Evolutionary conservation across 2,329 filamentous ascomycete genomes (phyloP).

Genomic region (Diaporthe capsici): DNA sequence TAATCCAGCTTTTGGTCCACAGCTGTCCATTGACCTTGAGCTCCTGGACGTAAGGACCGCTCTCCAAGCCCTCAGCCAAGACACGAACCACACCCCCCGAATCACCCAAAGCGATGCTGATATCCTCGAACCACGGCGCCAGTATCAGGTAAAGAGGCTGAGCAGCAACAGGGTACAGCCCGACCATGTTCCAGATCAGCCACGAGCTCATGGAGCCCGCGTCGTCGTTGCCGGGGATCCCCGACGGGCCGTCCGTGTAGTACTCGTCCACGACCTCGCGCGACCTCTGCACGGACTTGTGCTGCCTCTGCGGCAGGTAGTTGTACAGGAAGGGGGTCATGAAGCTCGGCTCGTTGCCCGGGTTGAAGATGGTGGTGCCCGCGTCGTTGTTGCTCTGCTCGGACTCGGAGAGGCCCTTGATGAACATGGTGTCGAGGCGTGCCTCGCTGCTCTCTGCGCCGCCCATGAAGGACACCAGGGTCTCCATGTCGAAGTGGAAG

Average conservation of each 20-base stretch:
- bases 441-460: conserved; percentile 67
- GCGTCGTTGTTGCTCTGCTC: conserved; percentile 54
- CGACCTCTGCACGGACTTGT: conserved; percentile 71
- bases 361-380: conserved; percentile 72
- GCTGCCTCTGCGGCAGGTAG: conserved; percentile 71
- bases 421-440: conserved; percentile 73
- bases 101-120: conserved; percentile 70
- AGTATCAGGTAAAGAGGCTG: conserved; percentile 77
- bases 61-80: conserved; percentile 60
- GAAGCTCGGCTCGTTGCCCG: conserved; percentile 78
- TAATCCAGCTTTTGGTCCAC: conserved; percentile 76
- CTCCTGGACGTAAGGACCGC: conserved; percentile 73
- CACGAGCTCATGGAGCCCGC: conserved; percentile 81
- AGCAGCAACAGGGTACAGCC: conserved; percentile 76
- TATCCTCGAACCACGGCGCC: conserved; percentile 72
- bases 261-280: conserved; percentile 71
- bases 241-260: conserved; percentile 67
- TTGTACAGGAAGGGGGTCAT: conserved; percentile 78
- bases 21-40: conserved; percentile 73
- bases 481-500: conserved; percentile 73
- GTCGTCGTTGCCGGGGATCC: conserved; percentile 79
- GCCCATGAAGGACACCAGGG: conserved; percentile 66
- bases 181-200: conserved; percentile 78
- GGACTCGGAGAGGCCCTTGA: conserved; percentile 57
- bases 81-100: conserved; percentile 67